Evolutionary conservation across 2,329 filamentous ascomycete genomes (phyloP), one percentile per base, ranked within the genome.

Genomic region (Hypoxylon sp.): DNA sequence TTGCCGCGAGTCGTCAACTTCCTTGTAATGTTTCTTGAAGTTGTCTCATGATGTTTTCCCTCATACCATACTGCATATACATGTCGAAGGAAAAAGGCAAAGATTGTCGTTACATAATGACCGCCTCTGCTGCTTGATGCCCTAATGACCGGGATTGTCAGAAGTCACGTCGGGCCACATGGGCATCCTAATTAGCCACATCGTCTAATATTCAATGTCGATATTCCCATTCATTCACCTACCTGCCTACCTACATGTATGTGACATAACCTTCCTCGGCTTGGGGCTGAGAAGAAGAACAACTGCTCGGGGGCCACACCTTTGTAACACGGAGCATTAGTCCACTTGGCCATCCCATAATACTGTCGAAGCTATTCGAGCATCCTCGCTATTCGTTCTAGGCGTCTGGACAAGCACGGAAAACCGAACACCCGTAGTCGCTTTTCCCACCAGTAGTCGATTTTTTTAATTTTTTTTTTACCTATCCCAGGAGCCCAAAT

Each of bases 181-280:
- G 63, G 63, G 55, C 57, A 61, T 60, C 57, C 59, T 58, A 67
- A 66, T 64, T 66, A 68, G 65, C 66, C 65, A 68, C 65, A 67
- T 65, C 57, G 62, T 62, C 59, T 62, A 65, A 65, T 65, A 63
- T 61, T 63, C 50, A n/a, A 56, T 47, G 54, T 61, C 56, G 59
- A 60, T 61, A 61, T 54, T 58, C 54, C 45, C 48, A 57, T 57
- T 59, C 43, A 53, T 34, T 35, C 49, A 49, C 30, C 30, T 35
- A 37, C 38, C 21, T 46, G 31, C n/a, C n/a, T n/a, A n/a, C n/a
- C n/a, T n/a, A n/a, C n/a, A n/a, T n/a, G n/a, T 55, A 52, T 23
- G 52, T 63, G 60, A 60, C 53, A 60, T 61, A 63, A 46, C 55
- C 23, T 57, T 56, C 43, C 47, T 61, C 49, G 50, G 26, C 50